Conservation (phyloP, 345 rosid species). For the Euclidium syriacum region DNA sequence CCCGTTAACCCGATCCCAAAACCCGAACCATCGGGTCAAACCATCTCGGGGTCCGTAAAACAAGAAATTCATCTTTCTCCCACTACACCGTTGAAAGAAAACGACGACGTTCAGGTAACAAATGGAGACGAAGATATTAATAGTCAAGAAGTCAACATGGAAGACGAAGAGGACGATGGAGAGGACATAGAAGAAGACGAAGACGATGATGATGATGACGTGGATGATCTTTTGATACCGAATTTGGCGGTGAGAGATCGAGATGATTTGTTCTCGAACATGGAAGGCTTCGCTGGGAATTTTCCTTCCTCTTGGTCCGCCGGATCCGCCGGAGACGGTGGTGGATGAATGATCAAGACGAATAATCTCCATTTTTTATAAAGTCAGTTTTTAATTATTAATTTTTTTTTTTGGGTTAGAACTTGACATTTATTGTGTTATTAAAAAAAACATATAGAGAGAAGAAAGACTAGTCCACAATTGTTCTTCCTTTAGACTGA, state of each 20-base stretch:
- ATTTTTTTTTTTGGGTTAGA: neutral
- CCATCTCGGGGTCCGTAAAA: neutral
- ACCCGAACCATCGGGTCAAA: constrained; percentile 17
- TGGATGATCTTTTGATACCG: constrained; percentile 52
- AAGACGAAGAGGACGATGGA: constrained; percentile 2
- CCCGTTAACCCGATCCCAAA: constrained; percentile 21
- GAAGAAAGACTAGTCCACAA: neutral
- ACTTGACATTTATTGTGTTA: constrained; percentile 25
- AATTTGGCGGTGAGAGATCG: constrained; percentile 44
- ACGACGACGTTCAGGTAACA: constrained; percentile 16
- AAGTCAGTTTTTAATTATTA: constrained; percentile 5
- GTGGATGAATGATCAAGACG: constrained; percentile 25
- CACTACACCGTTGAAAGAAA: constrained; percentile 38
- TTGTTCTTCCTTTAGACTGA: neutral
- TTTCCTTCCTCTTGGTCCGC: constrained; percentile 37
- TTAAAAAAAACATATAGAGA: neutral
- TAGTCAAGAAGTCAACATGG: constrained; percentile 20
- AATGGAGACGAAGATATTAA: constrained; percentile 29
- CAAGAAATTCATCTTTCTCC: constrained; percentile 48
- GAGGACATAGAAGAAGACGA: neutral
- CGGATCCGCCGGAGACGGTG: constrained; percentile 34
- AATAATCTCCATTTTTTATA: neutral
- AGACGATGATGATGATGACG: constrained; percentile 29
- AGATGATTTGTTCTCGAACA: constrained; percentile 44
- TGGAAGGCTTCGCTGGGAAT: constrained; percentile 29